A percentile compares a stretch with the other conserved stretches of the same genome.
Evolutionary conservation across 1,139 yeast genomes (phyloP).

Genomic region (Diutina neorugosa): DNA sequence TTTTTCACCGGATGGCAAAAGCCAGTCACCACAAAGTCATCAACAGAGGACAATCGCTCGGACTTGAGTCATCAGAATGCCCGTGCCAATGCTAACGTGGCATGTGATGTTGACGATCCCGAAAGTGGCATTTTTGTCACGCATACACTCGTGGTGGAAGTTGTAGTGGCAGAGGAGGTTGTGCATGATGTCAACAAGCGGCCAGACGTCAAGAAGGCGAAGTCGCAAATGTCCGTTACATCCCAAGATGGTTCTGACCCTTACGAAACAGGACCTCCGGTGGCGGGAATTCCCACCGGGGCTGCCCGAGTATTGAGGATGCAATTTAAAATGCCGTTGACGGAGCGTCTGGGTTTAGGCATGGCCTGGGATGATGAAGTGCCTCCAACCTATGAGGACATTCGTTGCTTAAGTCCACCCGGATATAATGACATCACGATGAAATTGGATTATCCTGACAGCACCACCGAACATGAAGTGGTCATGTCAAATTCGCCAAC

Average conservation of each 20-base stretch:
- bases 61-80: slow-evolving; percentile 18
- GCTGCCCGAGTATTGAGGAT: slow-evolving; percentile 88
- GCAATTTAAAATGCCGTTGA: slow-evolving; percentile 75
- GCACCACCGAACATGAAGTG: background rate
- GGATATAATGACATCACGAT: slow-evolving; percentile 33
- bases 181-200: slow-evolving; percentile 22
- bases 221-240: slow-evolving; percentile 5
- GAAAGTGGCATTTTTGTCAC: slow-evolving; percentile 62
- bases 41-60: slow-evolving; percentile 17
- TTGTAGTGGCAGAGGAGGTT: slow-evolving; percentile 87
- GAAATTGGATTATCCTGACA: background rate
- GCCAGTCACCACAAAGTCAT: slow-evolving; percentile 12
- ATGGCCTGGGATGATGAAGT: slow-evolving; percentile 99
- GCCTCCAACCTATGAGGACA: slow-evolving; percentile 90
- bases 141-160: slow-evolving; percentile 71
- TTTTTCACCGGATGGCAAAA: slow-evolving; percentile 41
- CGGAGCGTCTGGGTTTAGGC: slow-evolving; percentile 91
- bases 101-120: slow-evolving; percentile 79
- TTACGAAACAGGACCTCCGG: slow-evolving; percentile 9
- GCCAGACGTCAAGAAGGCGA: background rate
- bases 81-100: slow-evolving; percentile 42
- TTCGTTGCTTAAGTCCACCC: slow-evolving; percentile 77
- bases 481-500: slow-evolving; percentile 2
- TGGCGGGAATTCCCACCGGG: slow-evolving; percentile 76
- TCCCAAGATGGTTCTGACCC: slow-evolving; percentile 7